These are phyloP conservation scores for Inonotus obliquus DNA, from an alignment of 1,284 basidiomycete genomes.

Conservation along the genomic window DNA sequence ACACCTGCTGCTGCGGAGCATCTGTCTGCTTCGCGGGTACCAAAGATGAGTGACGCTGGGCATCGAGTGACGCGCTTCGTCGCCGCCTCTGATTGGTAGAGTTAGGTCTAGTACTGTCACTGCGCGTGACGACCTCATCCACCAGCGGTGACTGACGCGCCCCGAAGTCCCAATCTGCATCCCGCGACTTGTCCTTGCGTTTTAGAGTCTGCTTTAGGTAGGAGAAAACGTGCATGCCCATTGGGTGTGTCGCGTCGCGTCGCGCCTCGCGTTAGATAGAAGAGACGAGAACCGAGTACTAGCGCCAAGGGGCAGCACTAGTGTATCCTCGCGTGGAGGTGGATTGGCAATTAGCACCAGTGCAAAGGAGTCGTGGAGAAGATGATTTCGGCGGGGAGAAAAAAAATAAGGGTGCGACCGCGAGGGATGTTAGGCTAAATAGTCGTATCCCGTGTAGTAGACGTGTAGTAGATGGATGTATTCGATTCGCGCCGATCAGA, in stretches of 20 bases:
- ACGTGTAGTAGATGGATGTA: no score
- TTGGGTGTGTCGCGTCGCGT: not conserved
- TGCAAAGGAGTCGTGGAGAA: not conserved
- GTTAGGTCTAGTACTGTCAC: not conserved
- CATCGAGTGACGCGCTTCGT: conserved; percentile 3
- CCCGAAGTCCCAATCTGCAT: conserved; percentile 18
- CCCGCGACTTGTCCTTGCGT: conserved; percentile 13
- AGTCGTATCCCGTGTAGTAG: not conserved
- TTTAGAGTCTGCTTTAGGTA: conserved; percentile 16
- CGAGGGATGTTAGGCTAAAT: conserved; percentile 11
- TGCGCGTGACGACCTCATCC: conserved; percentile 2
- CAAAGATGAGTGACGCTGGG: not conserved
- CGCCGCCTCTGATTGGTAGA: not conserved
- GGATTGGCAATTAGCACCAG: not conserved
- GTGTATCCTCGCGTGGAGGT: not conserved
- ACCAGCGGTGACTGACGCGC: conserved; percentile 10
- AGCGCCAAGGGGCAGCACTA: not conserved
- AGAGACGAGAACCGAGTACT: not conserved
- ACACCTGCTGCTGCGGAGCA: not conserved
- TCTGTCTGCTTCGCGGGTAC: not conserved
- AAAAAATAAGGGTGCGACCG: conserved; percentile 4
- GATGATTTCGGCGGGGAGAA: not conserved
- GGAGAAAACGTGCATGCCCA: conserved; percentile 15
- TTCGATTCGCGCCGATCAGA: not conserved
- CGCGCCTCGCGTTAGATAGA: not conserved